Percentiles rank a stretch among this genome's conserved stretches.
Evolutionary conservation across 306 rosid species (phyloP).

Genomic region (Amphicarpaea edgeworthii): DNA sequence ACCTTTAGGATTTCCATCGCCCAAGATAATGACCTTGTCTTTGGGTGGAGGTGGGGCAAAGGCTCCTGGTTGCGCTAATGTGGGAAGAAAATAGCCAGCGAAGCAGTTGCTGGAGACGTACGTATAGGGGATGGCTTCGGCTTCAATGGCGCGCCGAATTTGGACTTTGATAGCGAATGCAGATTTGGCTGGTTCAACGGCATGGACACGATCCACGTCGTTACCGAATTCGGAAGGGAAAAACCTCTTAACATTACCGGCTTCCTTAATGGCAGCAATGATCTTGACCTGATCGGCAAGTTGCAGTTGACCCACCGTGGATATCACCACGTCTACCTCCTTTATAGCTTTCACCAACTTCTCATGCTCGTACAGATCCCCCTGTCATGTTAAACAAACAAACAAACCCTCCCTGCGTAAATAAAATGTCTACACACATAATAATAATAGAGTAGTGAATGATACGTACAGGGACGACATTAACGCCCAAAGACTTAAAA

Average conservation of each 20-base stretch:
- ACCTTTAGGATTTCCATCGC: conserved; percentile 88
- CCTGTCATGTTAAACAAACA: too few species aligned
- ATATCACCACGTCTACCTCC: conserved; percentile 87
- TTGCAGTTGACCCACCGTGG: conserved; percentile 69
- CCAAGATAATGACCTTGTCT: conserved; percentile 72
- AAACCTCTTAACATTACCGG: conserved; percentile 90
- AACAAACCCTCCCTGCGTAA: too few species aligned
- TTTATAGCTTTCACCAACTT: conserved; percentile 78
- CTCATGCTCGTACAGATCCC: conserved; percentile 78
- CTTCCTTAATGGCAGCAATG: conserved; percentile 86
- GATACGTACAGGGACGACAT: conserved; percentile 58
- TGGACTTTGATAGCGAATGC: conserved; percentile 60
- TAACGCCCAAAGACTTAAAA: conserved; percentile 68
- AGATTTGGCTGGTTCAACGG: conserved; percentile 92
- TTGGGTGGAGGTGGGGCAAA: conserved; percentile 82
- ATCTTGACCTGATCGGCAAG: conserved; percentile 82
- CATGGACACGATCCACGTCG: conserved; percentile 83
- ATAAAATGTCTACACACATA: too few species aligned
- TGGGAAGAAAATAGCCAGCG: conserved; percentile 78
- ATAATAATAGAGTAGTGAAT: too few species aligned
- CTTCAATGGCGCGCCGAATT: conserved; percentile 73
- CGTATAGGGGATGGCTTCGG: conserved; percentile 78
- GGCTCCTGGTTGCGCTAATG: conserved; percentile 72
- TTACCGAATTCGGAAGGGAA: conserved; percentile 90
- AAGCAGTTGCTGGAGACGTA: conserved; percentile 71